Base-by-base conservation (phyloP, 164 flowering plant genomes). In the Aristolochia californica region DNA sequence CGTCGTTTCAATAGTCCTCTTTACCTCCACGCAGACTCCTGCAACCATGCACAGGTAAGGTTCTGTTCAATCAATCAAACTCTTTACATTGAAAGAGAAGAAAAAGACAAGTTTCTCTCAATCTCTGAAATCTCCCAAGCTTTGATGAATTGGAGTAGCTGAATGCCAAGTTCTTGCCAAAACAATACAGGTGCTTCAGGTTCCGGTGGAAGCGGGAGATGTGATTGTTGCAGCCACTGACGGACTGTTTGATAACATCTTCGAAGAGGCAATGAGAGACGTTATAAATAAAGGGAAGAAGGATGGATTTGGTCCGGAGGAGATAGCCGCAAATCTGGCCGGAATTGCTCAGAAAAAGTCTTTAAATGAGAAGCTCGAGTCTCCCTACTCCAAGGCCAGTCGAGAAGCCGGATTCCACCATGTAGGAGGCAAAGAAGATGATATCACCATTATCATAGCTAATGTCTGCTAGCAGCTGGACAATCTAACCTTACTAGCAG, bases 361-460 rank as follows among this genome's bases (percentile, higher is more conserved):
- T 24, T 80, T 66, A 57, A 90, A 88, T 62, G 78, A 68, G 48
- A 67, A 82, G 51, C 66, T 86, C n/a, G 88, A 85, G 61, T 80
- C 90, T 15, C 96, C 96, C 18, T 83, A 82, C 64, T 80, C 93
- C 9, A 70, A 80, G 38, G 90, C 93, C 24, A 89, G 93, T 1
- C 90, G 78, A 61, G 88, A 83, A 48, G 90, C 88, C 53, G 93
- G 93, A 15, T 72, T 72, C 62, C 90, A 83, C n/a, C 82, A 79
- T 59, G 74, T 80, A 67, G 96, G 96, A 50, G 96, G 96, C 51
- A 88, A 85, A 72, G 88, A 82, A 43, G 96, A 88, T 62, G 96
- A 87, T 54, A 79, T 81, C 60, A 87, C 95, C 13, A 91, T 83
- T n/a, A 74, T 87, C 24, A 91, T 87, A 54, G 85, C 96, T 14